Evolutionary conservation across 306 rosid species (phyloP).

Genomic region (Rosa multiflora): DNA sequence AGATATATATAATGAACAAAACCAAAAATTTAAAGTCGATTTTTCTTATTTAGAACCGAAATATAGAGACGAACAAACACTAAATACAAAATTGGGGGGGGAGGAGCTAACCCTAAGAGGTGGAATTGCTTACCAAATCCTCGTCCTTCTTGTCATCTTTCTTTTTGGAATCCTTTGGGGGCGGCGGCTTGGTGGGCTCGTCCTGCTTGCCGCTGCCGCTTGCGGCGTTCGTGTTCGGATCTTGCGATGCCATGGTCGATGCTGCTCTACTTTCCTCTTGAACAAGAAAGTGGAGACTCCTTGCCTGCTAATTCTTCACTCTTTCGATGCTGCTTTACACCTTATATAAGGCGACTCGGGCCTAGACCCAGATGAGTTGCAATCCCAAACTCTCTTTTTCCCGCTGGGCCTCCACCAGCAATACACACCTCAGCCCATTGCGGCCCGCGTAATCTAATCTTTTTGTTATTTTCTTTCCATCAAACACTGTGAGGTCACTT

Average conservation of each 20-base stretch:
- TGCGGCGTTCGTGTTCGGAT: conserved; percentile 45
- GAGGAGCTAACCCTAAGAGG: background rate
- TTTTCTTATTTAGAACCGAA: background rate
- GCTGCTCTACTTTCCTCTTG: conserved; percentile 36
- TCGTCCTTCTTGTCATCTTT: conserved; percentile 78
- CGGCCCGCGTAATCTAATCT: background rate
- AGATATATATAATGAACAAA: background rate
- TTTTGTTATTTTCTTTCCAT: too few species aligned
- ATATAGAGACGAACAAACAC: background rate
- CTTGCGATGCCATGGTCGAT: conserved; percentile 62
- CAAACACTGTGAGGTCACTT: too few species aligned
- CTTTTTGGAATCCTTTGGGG: conserved; percentile 62
- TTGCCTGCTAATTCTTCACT: background rate
- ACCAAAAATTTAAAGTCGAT: background rate
- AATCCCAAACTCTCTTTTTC: too few species aligned
- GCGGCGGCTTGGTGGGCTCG: conserved; percentile 48
- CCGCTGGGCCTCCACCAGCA: background rate
- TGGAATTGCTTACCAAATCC: conserved; percentile 64
- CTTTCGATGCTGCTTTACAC: background rate
- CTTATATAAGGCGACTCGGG: background rate
- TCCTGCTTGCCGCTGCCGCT: conserved; percentile 57
- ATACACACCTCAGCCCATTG: background rate
- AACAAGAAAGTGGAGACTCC: conserved; percentile 26
- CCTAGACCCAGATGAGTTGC: background rate
- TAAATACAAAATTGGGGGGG: background rate